A percentile compares a stretch with the other conserved stretches of the same genome.
Evolutionary conservation across 139 green algal genomes (phyloP).

Genomic region (Trebouxia sp.): DNA sequence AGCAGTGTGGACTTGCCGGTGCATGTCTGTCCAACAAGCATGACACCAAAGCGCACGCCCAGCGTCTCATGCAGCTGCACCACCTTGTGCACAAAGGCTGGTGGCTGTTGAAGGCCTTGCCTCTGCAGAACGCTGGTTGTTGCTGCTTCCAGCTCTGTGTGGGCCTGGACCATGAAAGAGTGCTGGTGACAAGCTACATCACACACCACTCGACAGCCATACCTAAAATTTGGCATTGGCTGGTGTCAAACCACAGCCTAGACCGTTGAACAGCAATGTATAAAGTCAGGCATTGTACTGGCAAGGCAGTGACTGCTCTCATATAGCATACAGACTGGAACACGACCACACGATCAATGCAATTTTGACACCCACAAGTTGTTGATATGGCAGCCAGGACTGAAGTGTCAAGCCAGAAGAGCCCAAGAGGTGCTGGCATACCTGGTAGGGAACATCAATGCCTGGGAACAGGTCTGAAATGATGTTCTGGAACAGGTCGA

Average conservation of each 20-base stretch:
- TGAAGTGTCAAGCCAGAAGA: background rate
- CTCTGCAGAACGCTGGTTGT: conserved; percentile 38
- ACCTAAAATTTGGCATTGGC: no score
- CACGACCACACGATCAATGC: background rate
- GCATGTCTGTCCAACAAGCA: conserved; percentile 76
- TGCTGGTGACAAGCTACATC: background rate
- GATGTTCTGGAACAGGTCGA: conserved; percentile 83
- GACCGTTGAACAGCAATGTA: no score
- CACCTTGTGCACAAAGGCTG: conserved; percentile 71
- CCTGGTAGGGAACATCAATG: conserved; percentile 62
- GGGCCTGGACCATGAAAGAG: background rate
- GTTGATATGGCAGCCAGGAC: background rate
- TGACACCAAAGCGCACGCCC: conserved; percentile 85
- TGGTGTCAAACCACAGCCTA: no score
- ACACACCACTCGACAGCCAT: no score
- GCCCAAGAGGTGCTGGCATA: no score
- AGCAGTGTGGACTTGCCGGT: conserved; percentile 84
- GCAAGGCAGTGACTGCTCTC: no score
- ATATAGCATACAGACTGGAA: background rate
- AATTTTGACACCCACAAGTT: background rate
- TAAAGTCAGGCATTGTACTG: no score
- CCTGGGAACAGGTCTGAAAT: conserved; percentile 86
- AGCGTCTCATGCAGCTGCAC: conserved; percentile 88
- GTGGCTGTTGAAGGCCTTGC: conserved; percentile 58
- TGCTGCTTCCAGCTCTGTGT: conserved; percentile 2